Evolutionary conservation across 1,284 basidiomycete genomes (phyloP), one percentile per base, ranked within the genome.

Genomic region (Naganishia liquefaciens): DNA sequence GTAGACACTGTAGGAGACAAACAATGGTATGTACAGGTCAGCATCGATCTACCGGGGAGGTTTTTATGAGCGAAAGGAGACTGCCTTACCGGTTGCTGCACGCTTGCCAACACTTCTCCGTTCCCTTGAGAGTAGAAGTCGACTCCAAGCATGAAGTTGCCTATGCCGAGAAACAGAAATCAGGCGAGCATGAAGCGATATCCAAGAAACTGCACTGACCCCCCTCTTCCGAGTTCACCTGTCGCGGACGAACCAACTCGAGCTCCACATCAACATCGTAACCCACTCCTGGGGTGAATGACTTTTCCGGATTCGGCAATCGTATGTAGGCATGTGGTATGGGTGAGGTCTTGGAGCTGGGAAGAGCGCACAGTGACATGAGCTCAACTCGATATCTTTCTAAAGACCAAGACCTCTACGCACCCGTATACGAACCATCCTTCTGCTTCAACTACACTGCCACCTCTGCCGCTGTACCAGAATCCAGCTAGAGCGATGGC

Each of bases 211-310:
- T 10, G 21, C 43, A 62, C 50, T 3, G 28, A 52, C 60, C 50
- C 15, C 23, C 23, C 11, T 52, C 60, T 19, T 62, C 50, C 25
- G 39, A 72, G 11, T 10, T 66, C 51, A 0, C 64, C 70, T 49
- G 60, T 62, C 7, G 64, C 6, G 78, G 77, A 30, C 77, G 69
- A 13, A 79, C 76, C 9, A 79, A 71, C 68, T 79, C 78, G 69
- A 79, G 70, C 67, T 79, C 77, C 17, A 79, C 73, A 61, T 77
- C 73, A 5, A 79, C 74, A 64, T 79, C 78, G 62, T 79, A 79
- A 50, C 73, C 64, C 68, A 79, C 66, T 64, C 78, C 78, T 58
- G 77, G 74, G 52, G 74, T 70, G 62, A 79, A 76, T 15, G 47
- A n/a, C 40, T 64, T 70, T 30, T 74, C 73, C 10, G 69, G 53